Conservation (phyloP, 2,329 filamentous ascomycete species). For the Trichoderma sp. region DNA sequence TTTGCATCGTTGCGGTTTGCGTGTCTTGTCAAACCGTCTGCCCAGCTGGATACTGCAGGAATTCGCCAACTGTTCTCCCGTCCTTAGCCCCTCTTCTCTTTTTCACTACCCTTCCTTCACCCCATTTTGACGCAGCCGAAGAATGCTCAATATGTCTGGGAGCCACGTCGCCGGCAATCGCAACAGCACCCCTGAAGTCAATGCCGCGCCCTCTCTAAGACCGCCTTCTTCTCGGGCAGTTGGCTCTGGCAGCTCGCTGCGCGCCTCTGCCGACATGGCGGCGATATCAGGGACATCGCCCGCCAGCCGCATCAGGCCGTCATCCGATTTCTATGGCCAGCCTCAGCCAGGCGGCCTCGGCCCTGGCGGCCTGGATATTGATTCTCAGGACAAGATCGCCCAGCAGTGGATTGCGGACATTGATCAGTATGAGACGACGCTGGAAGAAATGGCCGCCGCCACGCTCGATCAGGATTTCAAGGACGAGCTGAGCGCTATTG, state of each 20-base stretch:
- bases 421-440: conserved; percentile 96
- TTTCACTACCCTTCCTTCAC: conserved; percentile 15
- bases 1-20: conserved; percentile 22
- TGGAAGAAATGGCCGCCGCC: conserved; percentile 98
- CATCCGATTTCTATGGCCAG: conserved; percentile 91
- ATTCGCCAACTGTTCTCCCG: conserved; percentile 37
- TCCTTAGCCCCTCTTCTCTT: conserved; percentile 16
- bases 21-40: conserved; percentile 58
- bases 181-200: conserved; percentile 94
- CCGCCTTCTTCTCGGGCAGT: conserved; percentile 76
- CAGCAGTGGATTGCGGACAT: conserved; percentile 99
- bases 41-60: conserved; percentile 83
- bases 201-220: conserved; percentile 75
- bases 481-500: conserved; percentile 96
- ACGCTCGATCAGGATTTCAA: conserved; percentile 99
- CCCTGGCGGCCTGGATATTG: conserved; percentile 66
- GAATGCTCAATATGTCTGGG: conserved; percentile 63
- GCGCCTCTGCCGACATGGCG: conserved; percentile 94
- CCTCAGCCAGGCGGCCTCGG: conserved; percentile 63
- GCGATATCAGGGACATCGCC: conserved; percentile 66
- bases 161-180: conserved; percentile 75
- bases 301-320: conserved; percentile 81
- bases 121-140: conserved; percentile 23
- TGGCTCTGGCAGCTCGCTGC: conserved; percentile 78
- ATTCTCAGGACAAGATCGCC: conserved; percentile 87